A percentile compares a stretch with the other conserved stretches of the same genome.
These are phyloP conservation scores for Fragilariopsis cylindrus DNA, from an alignment of 108 stramenopile genomes.

Conservation along the genomic window DNA sequence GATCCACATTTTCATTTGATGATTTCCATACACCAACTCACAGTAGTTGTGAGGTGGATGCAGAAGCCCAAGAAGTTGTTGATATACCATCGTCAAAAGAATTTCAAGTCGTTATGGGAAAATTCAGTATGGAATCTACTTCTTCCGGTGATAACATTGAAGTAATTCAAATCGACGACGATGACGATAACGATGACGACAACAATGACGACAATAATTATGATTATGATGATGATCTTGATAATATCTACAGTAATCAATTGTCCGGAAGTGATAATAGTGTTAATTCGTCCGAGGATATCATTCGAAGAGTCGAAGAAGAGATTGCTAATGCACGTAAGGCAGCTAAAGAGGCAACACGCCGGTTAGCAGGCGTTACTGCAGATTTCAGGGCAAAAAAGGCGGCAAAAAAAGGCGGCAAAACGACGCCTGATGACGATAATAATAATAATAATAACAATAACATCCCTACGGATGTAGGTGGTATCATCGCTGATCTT, in stretches of 20 bases:
- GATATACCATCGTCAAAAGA: not conserved
- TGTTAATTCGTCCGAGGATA: slow-evolving; percentile 40
- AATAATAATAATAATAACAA: too few relatives aligned
- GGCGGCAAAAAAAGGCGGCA: not conserved
- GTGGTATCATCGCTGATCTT: too few relatives aligned
- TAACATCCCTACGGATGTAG: too few relatives aligned
- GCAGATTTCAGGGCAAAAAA: slow-evolving; percentile 7
- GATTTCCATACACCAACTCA: not conserved
- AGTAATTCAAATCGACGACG: not conserved
- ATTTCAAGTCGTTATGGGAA: not conserved
- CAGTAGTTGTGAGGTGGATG: not conserved
- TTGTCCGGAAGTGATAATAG: not conserved
- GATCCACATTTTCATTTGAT: not conserved
- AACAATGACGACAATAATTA: not conserved
- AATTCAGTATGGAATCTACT: not conserved
- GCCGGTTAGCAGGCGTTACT: slow-evolving; percentile 32
- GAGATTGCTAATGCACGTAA: slow-evolving; percentile 50
- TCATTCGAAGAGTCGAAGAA: slow-evolving; percentile 51
- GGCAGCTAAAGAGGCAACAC: slow-evolving; percentile 34
- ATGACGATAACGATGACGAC: not conserved
- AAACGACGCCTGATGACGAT: not conserved
- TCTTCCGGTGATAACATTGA: not conserved
- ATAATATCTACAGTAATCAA: not conserved
- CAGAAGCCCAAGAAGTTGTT: too few relatives aligned
- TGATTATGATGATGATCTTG: too few relatives aligned